phyloP scores from a whole-genome alignment of 805 yeast genomes.

The Wickerhamomyces kurtzmanii region DNA sequence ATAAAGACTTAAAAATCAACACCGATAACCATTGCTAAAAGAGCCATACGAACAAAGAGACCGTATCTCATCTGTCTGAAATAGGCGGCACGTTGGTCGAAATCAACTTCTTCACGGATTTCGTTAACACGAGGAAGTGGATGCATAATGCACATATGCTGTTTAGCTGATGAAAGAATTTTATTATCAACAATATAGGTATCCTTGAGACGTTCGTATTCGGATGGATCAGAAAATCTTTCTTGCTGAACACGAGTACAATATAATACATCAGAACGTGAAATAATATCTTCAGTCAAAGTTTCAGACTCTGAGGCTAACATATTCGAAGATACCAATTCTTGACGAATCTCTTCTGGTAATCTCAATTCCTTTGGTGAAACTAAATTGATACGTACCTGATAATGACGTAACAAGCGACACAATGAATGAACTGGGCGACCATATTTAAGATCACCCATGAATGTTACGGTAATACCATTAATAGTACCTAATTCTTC shows the following conservation, averaged over 20 bases:
- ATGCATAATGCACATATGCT: constrained; percentile 98
- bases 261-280: constrained; percentile 89
- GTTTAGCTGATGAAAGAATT: constrained; percentile 85
- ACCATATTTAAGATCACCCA: constrained; percentile 98
- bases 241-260: constrained; percentile 98
- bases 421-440: constrained; percentile 97
- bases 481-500: constrained; percentile 98
- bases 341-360: constrained; percentile 65
- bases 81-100: constrained; percentile 98
- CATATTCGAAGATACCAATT: constrained; percentile 60
- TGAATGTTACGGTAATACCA: constrained; percentile 94
- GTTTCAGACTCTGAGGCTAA: constrained; percentile 63
- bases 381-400: constrained; percentile 86
- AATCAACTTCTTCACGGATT: constrained; percentile 96
- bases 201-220: constrained; percentile 85
- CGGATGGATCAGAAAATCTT: constrained; percentile 68
- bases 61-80: constrained; percentile 99
- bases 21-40: constrained; percentile 96
- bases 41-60: constrained; percentile 95
- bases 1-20: constrained; percentile 50
- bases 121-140: constrained; percentile 97
- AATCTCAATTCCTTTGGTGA: constrained; percentile 82
- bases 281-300: constrained; percentile 76
- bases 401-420: constrained; percentile 82
- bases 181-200: constrained; percentile 87